A percentile compares a stretch with the other conserved stretches of the same genome.
Conservation (phyloP, 208 protist genomes). For the Wallacemonas sp. region DNA sequence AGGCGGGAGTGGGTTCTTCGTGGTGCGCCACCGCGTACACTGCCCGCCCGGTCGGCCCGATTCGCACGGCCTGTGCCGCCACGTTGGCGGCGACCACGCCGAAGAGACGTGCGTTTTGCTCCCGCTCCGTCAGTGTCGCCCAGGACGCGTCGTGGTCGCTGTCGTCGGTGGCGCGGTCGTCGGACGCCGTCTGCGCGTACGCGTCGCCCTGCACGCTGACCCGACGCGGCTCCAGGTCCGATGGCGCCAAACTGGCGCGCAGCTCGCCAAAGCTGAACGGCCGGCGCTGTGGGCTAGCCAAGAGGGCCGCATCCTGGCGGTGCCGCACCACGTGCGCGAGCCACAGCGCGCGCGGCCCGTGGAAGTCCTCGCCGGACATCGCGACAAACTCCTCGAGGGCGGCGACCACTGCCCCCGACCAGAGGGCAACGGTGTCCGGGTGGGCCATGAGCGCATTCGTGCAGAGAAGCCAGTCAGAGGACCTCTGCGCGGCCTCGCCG, state of each 20-base stretch:
- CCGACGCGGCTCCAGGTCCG: conserved; percentile 48
- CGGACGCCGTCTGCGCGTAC: too few species aligned
- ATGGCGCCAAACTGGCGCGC: conserved; percentile 33
- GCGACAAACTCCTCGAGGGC: background rate
- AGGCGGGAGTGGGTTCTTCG: too few species aligned
- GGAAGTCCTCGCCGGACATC: background rate
- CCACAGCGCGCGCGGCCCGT: conserved; percentile 32
- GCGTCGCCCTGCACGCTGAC: too few species aligned
- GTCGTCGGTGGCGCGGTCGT: background rate
- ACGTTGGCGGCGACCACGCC: conserved; percentile 8
- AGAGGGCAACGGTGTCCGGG: background rate
- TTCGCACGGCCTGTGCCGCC: background rate
- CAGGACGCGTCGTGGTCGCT: conserved; percentile 1
- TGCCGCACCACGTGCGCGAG: conserved; percentile 34
- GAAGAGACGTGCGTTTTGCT: conserved; percentile 48
- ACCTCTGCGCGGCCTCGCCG: background rate
- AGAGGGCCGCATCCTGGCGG: conserved; percentile 23
- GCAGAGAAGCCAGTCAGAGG: background rate
- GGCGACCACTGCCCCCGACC: background rate
- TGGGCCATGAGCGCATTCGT: background rate
- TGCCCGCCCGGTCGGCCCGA: background rate
- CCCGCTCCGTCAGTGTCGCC: conserved; percentile 27
- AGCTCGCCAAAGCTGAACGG: conserved; percentile 76
- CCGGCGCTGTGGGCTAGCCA: conserved; percentile 52
- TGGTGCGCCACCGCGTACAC: background rate